Evolutionary conservation across 331 rosid species (phyloP).

Genomic region (Dryas integrifolia): DNA sequence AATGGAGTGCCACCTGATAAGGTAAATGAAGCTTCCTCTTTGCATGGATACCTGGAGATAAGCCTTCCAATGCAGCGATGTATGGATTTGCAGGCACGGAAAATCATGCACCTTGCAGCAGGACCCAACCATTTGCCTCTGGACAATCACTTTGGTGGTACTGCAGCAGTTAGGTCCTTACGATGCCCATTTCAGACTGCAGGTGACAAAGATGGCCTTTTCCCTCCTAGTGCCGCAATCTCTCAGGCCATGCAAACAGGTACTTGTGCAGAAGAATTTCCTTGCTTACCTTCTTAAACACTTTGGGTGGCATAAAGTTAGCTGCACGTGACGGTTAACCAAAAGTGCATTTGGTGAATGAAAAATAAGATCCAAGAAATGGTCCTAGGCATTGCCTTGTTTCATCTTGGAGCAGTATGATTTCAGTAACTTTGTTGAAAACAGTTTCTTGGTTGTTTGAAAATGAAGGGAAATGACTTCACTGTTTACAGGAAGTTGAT

Average conservation of each 20-base stretch:
- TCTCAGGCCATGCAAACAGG: constrained; percentile 66
- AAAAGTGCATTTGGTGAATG: constrained; percentile 7
- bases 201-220: constrained; percentile 44
- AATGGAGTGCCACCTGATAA: constrained; percentile 83
- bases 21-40: constrained; percentile 50
- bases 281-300: constrained; percentile 4
- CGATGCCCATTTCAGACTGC: constrained; percentile 43
- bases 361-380: constrained; percentile 14
- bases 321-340: neutral
- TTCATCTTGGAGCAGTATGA: neutral
- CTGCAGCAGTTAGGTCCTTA: constrained; percentile 47
- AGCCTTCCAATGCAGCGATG: constrained; percentile 39
- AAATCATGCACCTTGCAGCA: constrained; percentile 87
- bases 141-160: constrained; percentile 50
- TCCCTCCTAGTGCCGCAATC: constrained; percentile 46
- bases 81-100: constrained; percentile 80
- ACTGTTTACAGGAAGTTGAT: neutral
- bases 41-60: constrained; percentile 40
- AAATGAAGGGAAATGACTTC: neutral
- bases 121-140: constrained; percentile 52
- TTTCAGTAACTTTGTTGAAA: neutral
- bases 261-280: constrained; percentile 31
- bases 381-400: constrained; percentile 4
- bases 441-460: neutral
- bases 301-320: constrained; percentile 9